phyloP scores from a whole-genome alignment of 1,284 basidiomycete genomes.

The Rhodofomes roseus region DNA sequence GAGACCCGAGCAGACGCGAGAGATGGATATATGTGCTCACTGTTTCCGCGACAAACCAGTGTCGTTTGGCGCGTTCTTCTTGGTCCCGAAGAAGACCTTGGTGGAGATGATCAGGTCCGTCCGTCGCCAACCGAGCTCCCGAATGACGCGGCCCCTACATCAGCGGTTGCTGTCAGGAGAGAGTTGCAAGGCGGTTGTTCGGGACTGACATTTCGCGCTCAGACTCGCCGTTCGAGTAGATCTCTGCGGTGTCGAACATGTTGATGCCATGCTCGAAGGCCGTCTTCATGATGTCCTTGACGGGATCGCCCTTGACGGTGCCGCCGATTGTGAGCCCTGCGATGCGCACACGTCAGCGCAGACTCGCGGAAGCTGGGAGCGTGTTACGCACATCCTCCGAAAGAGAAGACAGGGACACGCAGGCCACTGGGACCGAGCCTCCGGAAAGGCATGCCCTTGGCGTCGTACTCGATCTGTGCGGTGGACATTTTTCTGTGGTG shows the following conservation, averaged over 20 bases:
- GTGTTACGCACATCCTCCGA: conserved; percentile 68
- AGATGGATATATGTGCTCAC: conserved; percentile 34
- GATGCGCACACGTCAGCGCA: neutral
- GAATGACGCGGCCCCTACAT: conserved; percentile 71
- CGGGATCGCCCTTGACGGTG: conserved; percentile 67
- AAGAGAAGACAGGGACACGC: conserved; percentile 76
- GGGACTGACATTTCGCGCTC: conserved; percentile 59
- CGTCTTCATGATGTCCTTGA: conserved; percentile 36
- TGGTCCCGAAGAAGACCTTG: conserved; percentile 56
- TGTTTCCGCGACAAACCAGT: conserved; percentile 71
- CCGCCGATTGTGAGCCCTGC: conserved; percentile 69
- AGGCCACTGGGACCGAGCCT: conserved; percentile 72
- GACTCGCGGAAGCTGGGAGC: neutral
- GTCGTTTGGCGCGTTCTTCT: conserved; percentile 48
- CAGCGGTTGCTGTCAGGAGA: neutral
- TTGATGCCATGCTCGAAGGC: conserved; percentile 63
- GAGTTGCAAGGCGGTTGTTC: neutral
- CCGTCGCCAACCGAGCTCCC: conserved; percentile 68
- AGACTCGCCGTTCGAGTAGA: conserved; percentile 66
- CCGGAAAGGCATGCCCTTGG: conserved; percentile 72
- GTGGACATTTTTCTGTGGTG: conserved; percentile 6
- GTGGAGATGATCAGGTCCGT: conserved; percentile 74
- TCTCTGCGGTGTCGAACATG: conserved; percentile 69
- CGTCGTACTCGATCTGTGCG: conserved; percentile 38
- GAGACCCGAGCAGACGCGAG: neutral